phyloP scores from a whole-genome alignment of 768 basidiomycete species.

The Hericium rajendrae region DNA sequence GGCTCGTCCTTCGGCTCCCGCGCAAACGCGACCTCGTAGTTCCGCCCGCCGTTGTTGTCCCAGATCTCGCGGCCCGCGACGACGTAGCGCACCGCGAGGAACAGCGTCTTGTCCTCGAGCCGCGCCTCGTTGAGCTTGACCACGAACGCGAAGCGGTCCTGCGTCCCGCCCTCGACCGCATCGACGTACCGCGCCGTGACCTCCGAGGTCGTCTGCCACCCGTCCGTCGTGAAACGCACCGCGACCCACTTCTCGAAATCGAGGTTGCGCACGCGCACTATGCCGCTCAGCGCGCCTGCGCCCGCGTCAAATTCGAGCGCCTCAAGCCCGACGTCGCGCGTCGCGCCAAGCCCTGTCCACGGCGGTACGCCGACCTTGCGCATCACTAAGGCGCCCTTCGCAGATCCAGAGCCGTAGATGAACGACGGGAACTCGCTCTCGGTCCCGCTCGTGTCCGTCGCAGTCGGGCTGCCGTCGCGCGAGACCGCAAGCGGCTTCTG shows the following conservation, averaged over 20 bases:
- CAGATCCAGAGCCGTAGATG: conserved; percentile 42
- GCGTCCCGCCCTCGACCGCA: conserved; percentile 25
- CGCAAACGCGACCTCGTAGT: conserved; percentile 71
- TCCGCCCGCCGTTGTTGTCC: conserved; percentile 80
- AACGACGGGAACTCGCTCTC: conserved; percentile 69
- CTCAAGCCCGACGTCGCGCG: conserved; percentile 45
- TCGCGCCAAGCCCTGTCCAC: conserved; percentile 16
- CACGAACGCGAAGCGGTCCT: conserved; percentile 70
- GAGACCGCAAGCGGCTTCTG: conserved; percentile 93
- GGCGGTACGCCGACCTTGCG: conserved; percentile 59
- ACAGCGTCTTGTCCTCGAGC: conserved; percentile 77
- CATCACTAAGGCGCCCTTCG: conserved; percentile 40
- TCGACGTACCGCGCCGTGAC: conserved; percentile 68
- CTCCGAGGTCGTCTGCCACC: conserved; percentile 95
- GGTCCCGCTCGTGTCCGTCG: conserved; percentile 75
- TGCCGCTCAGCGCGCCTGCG: conserved; percentile 53
- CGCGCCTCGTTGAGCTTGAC: conserved; percentile 73
- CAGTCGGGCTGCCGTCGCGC: conserved; percentile 81
- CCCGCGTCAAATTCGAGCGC: conserved; percentile 42
- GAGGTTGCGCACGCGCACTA: conserved; percentile 73
- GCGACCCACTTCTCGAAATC: conserved; percentile 83
- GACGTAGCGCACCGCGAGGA: conserved; percentile 65
- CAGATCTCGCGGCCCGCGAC: conserved; percentile 73
- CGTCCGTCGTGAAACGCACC: conserved; percentile 87
- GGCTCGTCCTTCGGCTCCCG: conserved; percentile 18